These are phyloP conservation scores for Mycosphaerelloides madeirae DNA, from an alignment of 2,329 filamentous ascomycete genomes.

Conservation along the genomic window DNA sequence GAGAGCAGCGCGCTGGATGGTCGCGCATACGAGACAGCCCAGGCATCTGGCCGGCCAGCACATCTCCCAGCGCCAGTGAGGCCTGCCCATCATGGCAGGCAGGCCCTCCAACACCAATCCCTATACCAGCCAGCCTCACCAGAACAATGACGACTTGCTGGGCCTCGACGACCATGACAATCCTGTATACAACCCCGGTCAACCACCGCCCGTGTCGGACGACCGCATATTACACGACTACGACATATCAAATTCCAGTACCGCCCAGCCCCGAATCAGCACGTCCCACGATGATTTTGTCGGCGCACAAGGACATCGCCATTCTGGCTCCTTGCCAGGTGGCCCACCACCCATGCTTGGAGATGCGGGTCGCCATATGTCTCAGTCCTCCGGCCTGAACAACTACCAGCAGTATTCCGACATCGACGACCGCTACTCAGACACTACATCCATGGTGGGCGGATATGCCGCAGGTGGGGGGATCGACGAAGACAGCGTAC, in stretches of 20 bases:
- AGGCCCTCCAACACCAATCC: conserved; percentile 38
- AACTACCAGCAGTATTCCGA: conserved; percentile 94
- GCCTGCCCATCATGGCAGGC: conserved; percentile 42
- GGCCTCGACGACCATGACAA: conserved; percentile 63
- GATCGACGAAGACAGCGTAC: conserved; percentile 52
- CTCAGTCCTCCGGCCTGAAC: conserved; percentile 74
- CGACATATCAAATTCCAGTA: conserved; percentile 62
- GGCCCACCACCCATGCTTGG: conserved; percentile 40
- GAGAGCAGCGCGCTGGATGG: conserved; percentile 9
- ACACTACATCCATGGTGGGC: conserved; percentile 41
- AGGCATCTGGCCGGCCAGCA: conserved; percentile 15
- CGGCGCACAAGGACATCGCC: conserved; percentile 47
- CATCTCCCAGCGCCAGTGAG: conserved; percentile 1
- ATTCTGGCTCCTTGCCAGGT: conserved; percentile 39
- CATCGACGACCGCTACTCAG: conserved; percentile 73
- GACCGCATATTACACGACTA: conserved; percentile 74
- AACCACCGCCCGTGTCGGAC: conserved; percentile 73
- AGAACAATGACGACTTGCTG: conserved; percentile 49
- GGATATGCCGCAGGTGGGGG: conserved; percentile 64
- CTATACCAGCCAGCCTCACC: conserved; percentile 25
- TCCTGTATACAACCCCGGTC: conserved; percentile 68
- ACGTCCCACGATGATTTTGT: conserved; percentile 95
- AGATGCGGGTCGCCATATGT: conserved; percentile 46
- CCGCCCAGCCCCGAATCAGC: conserved; percentile 65
- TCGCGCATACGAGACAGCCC: conserved; percentile 7